Percentiles rank a stretch among this genome's conserved stretches.
Evolutionary conservation across 1,139 yeast species (phyloP).

Genomic region (Candida dubliniensis): DNA sequence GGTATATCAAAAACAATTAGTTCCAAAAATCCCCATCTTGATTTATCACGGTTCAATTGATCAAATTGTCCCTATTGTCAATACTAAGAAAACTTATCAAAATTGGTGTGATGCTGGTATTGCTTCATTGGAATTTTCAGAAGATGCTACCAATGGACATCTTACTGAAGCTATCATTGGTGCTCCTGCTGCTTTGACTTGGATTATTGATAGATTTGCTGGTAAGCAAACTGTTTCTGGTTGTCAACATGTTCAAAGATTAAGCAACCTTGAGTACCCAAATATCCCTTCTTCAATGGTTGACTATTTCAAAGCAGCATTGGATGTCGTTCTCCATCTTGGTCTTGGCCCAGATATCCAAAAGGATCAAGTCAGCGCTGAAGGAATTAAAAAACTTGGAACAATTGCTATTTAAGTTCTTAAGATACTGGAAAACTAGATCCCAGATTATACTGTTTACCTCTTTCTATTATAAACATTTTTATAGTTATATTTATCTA

Average conservation of each 20-base stretch:
- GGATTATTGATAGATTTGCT: slow-evolving; percentile 22
- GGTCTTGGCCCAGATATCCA: neutral
- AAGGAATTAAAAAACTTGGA: too few relatives aligned
- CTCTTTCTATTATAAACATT: too few relatives aligned
- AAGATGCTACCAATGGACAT: slow-evolving; percentile 28
- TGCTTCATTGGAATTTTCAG: slow-evolving; percentile 28
- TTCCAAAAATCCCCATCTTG: slow-evolving; percentile 35
- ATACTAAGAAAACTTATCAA: slow-evolving; percentile 25
- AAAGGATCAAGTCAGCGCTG: neutral
- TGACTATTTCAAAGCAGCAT: neutral
- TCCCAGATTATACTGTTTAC: too few relatives aligned
- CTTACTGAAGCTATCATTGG: slow-evolving; percentile 25
- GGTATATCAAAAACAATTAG: slow-evolving; percentile 16
- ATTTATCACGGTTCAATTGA: slow-evolving; percentile 34
- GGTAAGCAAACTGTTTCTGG: slow-evolving; percentile 28
- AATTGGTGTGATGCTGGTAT: slow-evolving; percentile 34
- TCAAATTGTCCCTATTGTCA: slow-evolving; percentile 27
- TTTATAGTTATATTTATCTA: too few relatives aligned
- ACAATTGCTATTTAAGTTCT: too few relatives aligned
- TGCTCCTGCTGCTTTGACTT: slow-evolving; percentile 30
- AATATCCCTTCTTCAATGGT: neutral
- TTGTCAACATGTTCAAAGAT: slow-evolving; percentile 24
- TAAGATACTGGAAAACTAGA: too few relatives aligned
- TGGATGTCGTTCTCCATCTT: neutral
- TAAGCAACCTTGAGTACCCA: slow-evolving; percentile 27